phyloP scores from a whole-genome alignment of 176 grass and related monocot genomes.

The Pharus latifolius region DNA sequence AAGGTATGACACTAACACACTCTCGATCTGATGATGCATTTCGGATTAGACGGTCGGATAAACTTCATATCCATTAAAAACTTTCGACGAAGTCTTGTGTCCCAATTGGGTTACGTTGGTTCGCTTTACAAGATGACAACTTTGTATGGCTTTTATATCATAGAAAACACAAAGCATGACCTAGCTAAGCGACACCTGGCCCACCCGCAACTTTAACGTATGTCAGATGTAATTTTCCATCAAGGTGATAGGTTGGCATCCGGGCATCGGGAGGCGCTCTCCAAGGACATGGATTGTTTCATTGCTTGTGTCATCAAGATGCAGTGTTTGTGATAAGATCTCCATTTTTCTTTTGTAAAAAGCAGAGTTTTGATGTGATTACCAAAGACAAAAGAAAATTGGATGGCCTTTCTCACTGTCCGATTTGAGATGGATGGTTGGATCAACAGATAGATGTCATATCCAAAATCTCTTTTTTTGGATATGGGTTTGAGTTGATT shows the following conservation, averaged over 20 bases:
- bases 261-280: neutral
- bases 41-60: too few species aligned
- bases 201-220: neutral
- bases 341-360: neutral
- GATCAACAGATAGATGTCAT: neutral
- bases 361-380: neutral
- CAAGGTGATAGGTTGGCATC: constrained; percentile 11
- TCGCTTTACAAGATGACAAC: too few species aligned
- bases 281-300: neutral
- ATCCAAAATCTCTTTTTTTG: too few species aligned
- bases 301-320: neutral
- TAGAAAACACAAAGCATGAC: neutral
- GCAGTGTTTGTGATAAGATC: neutral
- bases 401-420: too few species aligned
- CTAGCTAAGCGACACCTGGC: neutral
- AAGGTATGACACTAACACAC: too few species aligned
- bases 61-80: too few species aligned
- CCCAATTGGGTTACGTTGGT: too few species aligned
- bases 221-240: constrained; percentile 2
- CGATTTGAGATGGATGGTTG: too few species aligned
- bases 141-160: neutral
- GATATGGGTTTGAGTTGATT: too few species aligned
- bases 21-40: too few species aligned
- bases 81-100: too few species aligned
- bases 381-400: neutral